Conservation (phyloP, 2,329 filamentous ascomycete species). For the Penicillium sp. region DNA sequence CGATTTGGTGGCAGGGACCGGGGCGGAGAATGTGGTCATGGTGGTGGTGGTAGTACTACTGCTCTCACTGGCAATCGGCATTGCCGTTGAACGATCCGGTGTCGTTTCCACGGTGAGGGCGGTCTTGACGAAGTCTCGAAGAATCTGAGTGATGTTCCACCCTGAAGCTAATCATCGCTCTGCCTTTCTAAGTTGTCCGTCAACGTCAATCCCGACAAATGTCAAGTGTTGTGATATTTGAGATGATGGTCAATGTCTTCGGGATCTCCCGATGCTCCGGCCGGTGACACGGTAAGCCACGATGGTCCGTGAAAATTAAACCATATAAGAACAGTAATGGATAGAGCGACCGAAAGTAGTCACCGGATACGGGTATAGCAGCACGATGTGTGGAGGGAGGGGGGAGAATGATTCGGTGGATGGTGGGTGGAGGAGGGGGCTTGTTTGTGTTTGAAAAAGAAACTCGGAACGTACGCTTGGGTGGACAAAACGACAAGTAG, state of each 20-base stretch:
- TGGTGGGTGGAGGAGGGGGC: conserved; percentile 16
- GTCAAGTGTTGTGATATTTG: not conserved
- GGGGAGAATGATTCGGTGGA: conserved; percentile 11
- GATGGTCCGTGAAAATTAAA: conserved; percentile 5
- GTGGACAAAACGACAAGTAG: conserved; percentile 27
- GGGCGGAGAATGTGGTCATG: conserved; percentile 41
- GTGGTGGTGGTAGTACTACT: conserved; percentile 39
- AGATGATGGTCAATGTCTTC: conserved; percentile 14
- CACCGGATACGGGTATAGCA: not conserved
- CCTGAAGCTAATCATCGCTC: conserved; percentile 45
- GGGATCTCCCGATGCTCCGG: conserved; percentile 11
- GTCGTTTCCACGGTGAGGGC: conserved; percentile 35
- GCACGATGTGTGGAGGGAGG: conserved; percentile 1
- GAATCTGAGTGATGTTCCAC: conserved; percentile 43
- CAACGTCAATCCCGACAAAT: conserved; percentile 23
- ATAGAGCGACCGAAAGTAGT: not conserved
- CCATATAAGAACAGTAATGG: conserved; percentile 2
- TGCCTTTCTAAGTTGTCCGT: conserved; percentile 35
- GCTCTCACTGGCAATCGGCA: conserved; percentile 44
- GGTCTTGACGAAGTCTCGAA: conserved; percentile 38
- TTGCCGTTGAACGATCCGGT: conserved; percentile 34
- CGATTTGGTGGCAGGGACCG: conserved; percentile 41
- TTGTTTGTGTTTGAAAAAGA: conserved; percentile 8
- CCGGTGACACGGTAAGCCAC: conserved; percentile 7
- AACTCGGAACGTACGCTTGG: conserved; percentile 25